Conservation (phyloP, 352 stramenopile species). For the Halophytophthora polymorphica region DNA sequence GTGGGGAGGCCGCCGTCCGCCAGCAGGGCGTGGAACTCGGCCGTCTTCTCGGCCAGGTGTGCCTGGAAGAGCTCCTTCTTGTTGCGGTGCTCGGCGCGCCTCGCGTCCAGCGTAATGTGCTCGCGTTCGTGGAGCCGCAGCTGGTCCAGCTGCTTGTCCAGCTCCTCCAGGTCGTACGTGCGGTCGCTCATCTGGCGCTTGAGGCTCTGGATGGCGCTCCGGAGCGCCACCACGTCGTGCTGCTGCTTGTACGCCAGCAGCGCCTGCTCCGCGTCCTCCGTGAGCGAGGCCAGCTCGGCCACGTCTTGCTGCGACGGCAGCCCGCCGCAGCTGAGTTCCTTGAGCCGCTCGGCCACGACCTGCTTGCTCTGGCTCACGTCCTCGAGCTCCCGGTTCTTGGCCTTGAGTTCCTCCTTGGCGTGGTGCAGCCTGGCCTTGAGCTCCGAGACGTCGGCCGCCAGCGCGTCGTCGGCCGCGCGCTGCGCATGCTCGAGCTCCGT, state of each 20-base stretch:
- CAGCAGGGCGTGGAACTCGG: conserved; percentile 37
- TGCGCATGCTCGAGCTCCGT: conserved; percentile 36
- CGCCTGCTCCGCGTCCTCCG: conserved; percentile 43
- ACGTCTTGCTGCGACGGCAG: conserved; percentile 50
- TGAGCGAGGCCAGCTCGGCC: conserved; percentile 38
- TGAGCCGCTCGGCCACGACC: conserved; percentile 31
- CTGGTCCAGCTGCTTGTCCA: conserved; percentile 56
- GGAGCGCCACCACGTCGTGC: conserved; percentile 31
- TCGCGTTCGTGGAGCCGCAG: conserved; percentile 50
- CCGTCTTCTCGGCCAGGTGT: conserved; percentile 42
- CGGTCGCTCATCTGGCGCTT: conserved; percentile 41
- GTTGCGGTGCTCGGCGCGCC: conserved; percentile 32
- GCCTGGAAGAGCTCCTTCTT: conserved; percentile 44
- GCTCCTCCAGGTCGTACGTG: conserved; percentile 35
- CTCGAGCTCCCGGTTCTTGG: conserved; percentile 39
- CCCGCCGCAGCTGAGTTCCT: conserved; percentile 30
- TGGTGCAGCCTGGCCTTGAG: conserved; percentile 52
- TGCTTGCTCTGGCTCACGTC: conserved; percentile 43
- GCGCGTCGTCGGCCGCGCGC: conserved; percentile 36
- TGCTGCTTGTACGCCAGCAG: conserved; percentile 44
- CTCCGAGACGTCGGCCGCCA: conserved; percentile 48
- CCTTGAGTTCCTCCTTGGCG: conserved; percentile 41
- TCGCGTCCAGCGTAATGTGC: conserved; percentile 48
- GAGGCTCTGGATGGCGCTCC: conserved; percentile 41
- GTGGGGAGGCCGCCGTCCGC: conserved; percentile 22